Percentiles rank a stretch among this genome's conserved stretches.
These are phyloP conservation scores for Grammothele lineata DNA, from an alignment of 768 basidiomycete genomes.

Conservation along the genomic window DNA sequence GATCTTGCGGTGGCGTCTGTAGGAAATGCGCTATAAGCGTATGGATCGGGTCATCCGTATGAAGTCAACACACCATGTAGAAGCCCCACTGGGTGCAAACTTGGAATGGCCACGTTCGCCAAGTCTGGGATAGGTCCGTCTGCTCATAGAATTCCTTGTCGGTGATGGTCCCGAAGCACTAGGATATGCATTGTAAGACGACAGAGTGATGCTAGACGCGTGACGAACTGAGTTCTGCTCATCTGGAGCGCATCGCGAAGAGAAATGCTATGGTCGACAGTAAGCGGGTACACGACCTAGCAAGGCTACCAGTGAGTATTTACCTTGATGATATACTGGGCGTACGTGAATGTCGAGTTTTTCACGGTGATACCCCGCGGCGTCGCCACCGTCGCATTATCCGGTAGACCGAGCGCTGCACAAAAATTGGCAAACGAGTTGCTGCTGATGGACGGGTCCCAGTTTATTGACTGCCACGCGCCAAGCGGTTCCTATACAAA, in stretches of 20 bases:
- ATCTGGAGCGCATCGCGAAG: slow-evolving; percentile 28
- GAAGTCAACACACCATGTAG: slow-evolving; percentile 21
- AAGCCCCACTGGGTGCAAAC: slow-evolving; percentile 82
- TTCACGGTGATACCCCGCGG: slow-evolving; percentile 42
- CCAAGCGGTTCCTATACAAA: slow-evolving; percentile 51
- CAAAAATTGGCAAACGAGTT: slow-evolving; percentile 67
- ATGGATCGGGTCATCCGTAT: not conserved
- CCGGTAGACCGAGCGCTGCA: slow-evolving; percentile 34
- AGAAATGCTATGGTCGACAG: not conserved
- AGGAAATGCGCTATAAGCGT: too few species aligned
- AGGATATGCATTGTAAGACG: not conserved
- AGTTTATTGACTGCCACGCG: slow-evolving; percentile 80
- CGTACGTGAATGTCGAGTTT: slow-evolving; percentile 66
- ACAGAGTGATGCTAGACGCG: not conserved
- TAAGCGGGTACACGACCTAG: too few species aligned
- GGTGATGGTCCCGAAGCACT: slow-evolving; percentile 89
- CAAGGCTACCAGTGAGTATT: slow-evolving; percentile 11
- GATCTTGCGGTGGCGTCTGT: slow-evolving; percentile 73
- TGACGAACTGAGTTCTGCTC: slow-evolving; percentile 48
- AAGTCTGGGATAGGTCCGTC: slow-evolving; percentile 58
- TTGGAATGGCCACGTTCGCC: slow-evolving; percentile 90
- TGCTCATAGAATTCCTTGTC: slow-evolving; percentile 56
- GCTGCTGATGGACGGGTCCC: slow-evolving; percentile 72
- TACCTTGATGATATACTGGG: slow-evolving; percentile 70
- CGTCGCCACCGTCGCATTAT: slow-evolving; percentile 23